Evolutionary conservation across 2,329 filamentous ascomycete genomes (phyloP).

Genomic region (Talaromyces albobiverticillius): DNA sequence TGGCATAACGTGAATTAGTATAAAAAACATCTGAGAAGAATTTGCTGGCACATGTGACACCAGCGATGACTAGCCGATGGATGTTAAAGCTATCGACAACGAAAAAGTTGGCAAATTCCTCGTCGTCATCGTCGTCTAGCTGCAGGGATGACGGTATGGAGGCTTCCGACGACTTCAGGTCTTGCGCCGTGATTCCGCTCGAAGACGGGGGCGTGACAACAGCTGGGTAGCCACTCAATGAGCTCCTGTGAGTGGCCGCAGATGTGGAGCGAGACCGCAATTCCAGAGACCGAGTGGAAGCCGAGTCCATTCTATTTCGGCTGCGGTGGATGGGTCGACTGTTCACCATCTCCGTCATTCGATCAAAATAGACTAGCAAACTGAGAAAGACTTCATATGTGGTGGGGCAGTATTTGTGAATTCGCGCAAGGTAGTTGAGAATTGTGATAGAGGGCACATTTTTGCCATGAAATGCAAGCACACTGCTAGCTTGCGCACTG

Average conservation of each 20-base stretch:
- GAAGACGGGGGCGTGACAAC: conserved; percentile 39
- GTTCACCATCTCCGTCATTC: conserved; percentile 97
- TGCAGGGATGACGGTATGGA: conserved; percentile 33
- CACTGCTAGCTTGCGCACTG: conserved; percentile 64
- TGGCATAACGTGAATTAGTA: conserved; percentile 97
- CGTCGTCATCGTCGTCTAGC: conserved; percentile 45
- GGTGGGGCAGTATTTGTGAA: conserved; percentile 98
- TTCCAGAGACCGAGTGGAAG: conserved; percentile 12
- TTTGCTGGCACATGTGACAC: conserved; percentile 97
- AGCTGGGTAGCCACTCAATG: conserved; percentile 23
- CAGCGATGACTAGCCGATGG: conserved; percentile 91
- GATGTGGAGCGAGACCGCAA: conserved; percentile 5
- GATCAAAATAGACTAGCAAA: conserved; percentile 93
- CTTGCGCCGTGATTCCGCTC: conserved; percentile 31
- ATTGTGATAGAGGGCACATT: conserved; percentile 98
- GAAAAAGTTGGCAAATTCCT: conserved; percentile 69
- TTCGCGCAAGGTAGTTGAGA: conserved; percentile 87
- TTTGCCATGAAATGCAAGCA: conserved; percentile 95
- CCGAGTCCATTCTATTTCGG: conserved; percentile 44
- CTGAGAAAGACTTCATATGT: conserved; percentile 98
- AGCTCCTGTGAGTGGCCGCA: conserved; percentile 16
- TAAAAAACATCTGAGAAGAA: conserved; percentile 99
- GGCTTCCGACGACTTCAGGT: conserved; percentile 28
- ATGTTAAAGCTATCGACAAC: conserved; percentile 99
- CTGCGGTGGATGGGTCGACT: conserved; percentile 61